Conservation (phyloP, 768 basidiomycete species). For the Leccinum broughii region DNA sequence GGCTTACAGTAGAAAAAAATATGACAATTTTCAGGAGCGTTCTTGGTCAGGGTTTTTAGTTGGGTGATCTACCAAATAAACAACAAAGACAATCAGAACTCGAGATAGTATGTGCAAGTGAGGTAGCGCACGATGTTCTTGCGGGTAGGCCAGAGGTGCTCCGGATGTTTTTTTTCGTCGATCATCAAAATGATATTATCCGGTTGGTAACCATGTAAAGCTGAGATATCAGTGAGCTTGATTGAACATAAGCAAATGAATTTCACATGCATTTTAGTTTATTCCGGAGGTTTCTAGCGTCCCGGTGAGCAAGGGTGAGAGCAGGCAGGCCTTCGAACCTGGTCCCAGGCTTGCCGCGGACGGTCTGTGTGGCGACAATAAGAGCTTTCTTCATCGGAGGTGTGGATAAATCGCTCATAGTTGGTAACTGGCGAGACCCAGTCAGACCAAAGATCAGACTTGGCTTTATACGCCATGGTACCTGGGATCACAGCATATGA, state of each 20-base stretch:
- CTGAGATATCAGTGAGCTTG: conserved; percentile 22
- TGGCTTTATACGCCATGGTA: neutral
- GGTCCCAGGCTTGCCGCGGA: conserved; percentile 1
- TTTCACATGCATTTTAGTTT: conserved; percentile 15
- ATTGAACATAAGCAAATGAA: neutral
- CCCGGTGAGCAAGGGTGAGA: conserved; percentile 22
- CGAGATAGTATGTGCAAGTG: neutral
- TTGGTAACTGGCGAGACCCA: neutral
- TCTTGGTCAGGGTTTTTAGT: conserved; percentile 43
- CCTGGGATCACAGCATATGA: no score
- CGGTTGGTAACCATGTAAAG: conserved; percentile 37
- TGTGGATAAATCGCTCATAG: neutral
- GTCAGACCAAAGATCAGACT: neutral
- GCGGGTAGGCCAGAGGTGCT: conserved; percentile 41
- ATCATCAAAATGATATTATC: conserved; percentile 46
- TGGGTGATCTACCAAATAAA: conserved; percentile 29
- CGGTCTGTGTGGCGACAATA: conserved; percentile 17
- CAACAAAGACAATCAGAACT: neutral
- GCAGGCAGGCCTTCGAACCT: neutral
- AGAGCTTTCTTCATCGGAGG: conserved; percentile 19
- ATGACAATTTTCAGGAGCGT: conserved; percentile 44
- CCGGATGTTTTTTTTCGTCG: conserved; percentile 35
- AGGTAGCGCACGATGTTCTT: conserved; percentile 43
- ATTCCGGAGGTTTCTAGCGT: conserved; percentile 17
- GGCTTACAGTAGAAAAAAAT: conserved; percentile 58